Evolutionary conservation across 2,329 filamentous ascomycete genomes (phyloP).

Genomic region (Ilyonectria destructans): DNA sequence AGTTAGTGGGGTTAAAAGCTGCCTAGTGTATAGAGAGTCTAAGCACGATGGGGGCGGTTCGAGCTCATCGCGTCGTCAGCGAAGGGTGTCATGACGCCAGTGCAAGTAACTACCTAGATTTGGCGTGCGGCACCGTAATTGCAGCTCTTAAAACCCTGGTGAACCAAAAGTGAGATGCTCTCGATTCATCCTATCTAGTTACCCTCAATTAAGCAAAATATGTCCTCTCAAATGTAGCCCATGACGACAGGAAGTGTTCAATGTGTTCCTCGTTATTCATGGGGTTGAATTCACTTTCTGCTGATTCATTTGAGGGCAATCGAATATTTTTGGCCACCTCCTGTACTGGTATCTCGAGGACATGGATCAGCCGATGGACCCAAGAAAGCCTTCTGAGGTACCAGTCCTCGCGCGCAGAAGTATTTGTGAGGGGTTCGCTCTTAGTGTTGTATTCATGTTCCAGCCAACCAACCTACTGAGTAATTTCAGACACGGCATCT

Average conservation of each 20-base stretch:
- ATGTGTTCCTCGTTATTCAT: neutral
- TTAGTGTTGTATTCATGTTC: constrained; percentile 4
- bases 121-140: too few species aligned
- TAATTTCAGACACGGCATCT: neutral
- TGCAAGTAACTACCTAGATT: too few species aligned
- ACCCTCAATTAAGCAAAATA: neutral
- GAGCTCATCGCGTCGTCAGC: too few species aligned
- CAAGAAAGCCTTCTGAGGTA: neutral
- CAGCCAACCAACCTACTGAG: neutral
- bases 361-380: neutral
- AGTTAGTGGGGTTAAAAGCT: too few species aligned
- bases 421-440: neutral
- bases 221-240: neutral
- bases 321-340: neutral
- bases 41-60: too few species aligned
- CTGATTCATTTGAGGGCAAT: neutral
- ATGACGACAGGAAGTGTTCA: constrained; percentile 1
- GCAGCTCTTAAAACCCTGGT: too few species aligned
- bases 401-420: neutral
- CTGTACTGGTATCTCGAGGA: neutral
- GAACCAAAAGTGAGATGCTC: neutral
- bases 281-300: neutral
- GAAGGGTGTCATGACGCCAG: too few species aligned
- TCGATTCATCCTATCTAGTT: neutral
- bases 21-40: too few species aligned